A percentile compares a stretch with the other conserved stretches of the same genome.
These are phyloP conservation scores for Fonsecaea pedrosoi DNA, from an alignment of 2,329 filamentous ascomycete species.

Conservation along the genomic window DNA sequence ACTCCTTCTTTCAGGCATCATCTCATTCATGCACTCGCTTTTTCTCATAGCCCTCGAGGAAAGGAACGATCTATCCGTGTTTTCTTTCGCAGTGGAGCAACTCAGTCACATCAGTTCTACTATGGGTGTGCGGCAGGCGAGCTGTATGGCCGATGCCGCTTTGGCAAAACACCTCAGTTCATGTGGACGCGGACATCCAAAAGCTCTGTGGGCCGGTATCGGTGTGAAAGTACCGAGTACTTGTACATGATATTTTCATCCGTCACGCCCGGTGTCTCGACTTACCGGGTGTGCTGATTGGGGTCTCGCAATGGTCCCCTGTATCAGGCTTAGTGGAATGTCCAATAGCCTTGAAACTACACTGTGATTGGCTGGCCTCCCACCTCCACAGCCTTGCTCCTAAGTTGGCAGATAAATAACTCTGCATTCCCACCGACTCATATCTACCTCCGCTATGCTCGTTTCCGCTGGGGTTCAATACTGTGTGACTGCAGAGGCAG, in stretches of 20 bases:
- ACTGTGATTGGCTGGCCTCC: conserved; percentile 3
- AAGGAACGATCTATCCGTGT: conserved; percentile 5
- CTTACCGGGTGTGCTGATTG: neutral
- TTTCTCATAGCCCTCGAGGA: conserved; percentile 18
- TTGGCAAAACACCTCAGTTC: neutral
- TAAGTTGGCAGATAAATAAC: neutral
- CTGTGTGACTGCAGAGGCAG: neutral
- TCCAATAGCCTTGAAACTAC: neutral
- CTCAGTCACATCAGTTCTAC: conserved; percentile 15
- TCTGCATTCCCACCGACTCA: neutral
- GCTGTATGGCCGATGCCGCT: conserved; percentile 19
- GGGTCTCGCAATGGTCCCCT: conserved; percentile 23
- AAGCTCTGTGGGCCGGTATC: too few relatives aligned
- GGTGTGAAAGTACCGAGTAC: too few relatives aligned
- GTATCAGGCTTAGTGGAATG: conserved; percentile 14
- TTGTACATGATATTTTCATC: neutral
- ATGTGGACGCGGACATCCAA: neutral
- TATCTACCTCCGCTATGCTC: neutral
- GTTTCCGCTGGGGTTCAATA: neutral
- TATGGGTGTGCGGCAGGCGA: conserved; percentile 21
- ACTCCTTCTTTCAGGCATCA: conserved; percentile 11
- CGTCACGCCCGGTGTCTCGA: neutral
- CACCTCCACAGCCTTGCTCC: neutral
- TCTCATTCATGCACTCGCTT: conserved; percentile 21
- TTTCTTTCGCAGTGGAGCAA: conserved; percentile 20